A percentile compares a stretch with the other conserved stretches of the same genome.
Evolutionary conservation across 2,329 filamentous ascomycete species (phyloP).

Genomic region (Macroventuria anomochaeta): DNA sequence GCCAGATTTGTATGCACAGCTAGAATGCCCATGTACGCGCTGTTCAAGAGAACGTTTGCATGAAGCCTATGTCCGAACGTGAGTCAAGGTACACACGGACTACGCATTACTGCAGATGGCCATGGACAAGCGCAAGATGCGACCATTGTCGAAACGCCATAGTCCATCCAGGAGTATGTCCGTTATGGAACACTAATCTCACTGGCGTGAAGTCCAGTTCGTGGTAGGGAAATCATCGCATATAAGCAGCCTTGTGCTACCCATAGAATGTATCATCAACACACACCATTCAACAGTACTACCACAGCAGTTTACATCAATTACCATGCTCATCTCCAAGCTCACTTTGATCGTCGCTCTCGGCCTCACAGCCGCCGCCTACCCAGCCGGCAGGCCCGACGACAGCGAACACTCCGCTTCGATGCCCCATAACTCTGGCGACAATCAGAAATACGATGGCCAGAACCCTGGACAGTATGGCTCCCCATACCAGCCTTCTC

Average conservation of each 20-base stretch:
- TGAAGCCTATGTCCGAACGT: too few relatives aligned
- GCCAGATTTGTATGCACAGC: background rate
- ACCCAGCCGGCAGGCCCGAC: background rate
- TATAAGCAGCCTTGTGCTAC: background rate
- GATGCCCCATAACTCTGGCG: background rate
- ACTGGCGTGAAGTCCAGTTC: background rate
- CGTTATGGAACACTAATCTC: background rate
- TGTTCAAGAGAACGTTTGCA: too few relatives aligned
- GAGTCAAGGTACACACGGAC: background rate
- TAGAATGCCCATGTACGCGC: too few relatives aligned
- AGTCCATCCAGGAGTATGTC: background rate
- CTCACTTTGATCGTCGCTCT: background rate
- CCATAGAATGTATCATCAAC: background rate
- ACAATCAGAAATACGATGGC: background rate
- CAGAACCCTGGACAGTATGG: background rate
- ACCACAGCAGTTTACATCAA: background rate
- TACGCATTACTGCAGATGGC: background rate
- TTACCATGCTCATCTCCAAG: constrained; percentile 3
- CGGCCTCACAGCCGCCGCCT: background rate
- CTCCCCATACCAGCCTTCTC: background rate
- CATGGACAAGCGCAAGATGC: too few relatives aligned
- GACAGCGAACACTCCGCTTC: background rate
- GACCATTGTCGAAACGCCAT: background rate
- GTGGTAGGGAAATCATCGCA: background rate
- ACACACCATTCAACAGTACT: background rate